phyloP scores from a whole-genome alignment of 2,329 filamentous ascomycete species.

The Cladosporium sp. region DNA sequence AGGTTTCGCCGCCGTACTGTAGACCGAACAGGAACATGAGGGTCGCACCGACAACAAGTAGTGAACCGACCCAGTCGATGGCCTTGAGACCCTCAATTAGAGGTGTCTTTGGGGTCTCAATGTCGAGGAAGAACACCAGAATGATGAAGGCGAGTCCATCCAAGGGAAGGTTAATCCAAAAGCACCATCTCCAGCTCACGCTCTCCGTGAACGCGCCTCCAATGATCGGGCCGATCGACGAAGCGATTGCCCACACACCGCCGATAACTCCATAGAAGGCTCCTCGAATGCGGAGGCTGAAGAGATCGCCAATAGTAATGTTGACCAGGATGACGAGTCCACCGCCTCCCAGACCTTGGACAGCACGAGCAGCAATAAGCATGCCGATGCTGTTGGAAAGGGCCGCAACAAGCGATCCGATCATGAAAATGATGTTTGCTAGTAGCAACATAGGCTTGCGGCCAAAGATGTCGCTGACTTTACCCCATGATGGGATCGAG shows the following conservation, averaged over 20 bases:
- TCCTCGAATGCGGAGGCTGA: slow-evolving; percentile 57
- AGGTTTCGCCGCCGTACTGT: slow-evolving; percentile 75
- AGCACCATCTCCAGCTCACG: slow-evolving; percentile 66
- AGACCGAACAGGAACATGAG: slow-evolving; percentile 85
- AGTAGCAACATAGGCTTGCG: slow-evolving; percentile 62
- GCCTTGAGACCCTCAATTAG: slow-evolving; percentile 62
- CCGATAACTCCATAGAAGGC: slow-evolving; percentile 66
- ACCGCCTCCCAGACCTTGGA: slow-evolving; percentile 65
- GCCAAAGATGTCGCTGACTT: slow-evolving; percentile 67
- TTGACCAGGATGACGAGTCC: slow-evolving; percentile 65
- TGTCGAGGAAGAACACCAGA: slow-evolving; percentile 62
- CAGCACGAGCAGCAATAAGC: slow-evolving; percentile 60
- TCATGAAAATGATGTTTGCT: slow-evolving; percentile 62
- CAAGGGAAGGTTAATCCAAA: slow-evolving; percentile 65
- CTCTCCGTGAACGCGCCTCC: slow-evolving; percentile 66
- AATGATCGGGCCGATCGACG: slow-evolving; percentile 64
- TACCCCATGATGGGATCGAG: slow-evolving; percentile 60
- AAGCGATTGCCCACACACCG: slow-evolving; percentile 66
- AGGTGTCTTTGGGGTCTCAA: slow-evolving; percentile 67
- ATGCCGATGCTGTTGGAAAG: slow-evolving; percentile 60
- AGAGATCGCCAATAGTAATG: slow-evolving; percentile 64
- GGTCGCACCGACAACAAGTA: slow-evolving; percentile 71
- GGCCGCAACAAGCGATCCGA: slow-evolving; percentile 62
- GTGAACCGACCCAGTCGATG: slow-evolving; percentile 65
- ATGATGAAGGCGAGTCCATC: slow-evolving; percentile 61